Base-by-base conservation (phyloP, 2,329 filamentous ascomycete genomes). In the Rutstroemia sp. region DNA sequence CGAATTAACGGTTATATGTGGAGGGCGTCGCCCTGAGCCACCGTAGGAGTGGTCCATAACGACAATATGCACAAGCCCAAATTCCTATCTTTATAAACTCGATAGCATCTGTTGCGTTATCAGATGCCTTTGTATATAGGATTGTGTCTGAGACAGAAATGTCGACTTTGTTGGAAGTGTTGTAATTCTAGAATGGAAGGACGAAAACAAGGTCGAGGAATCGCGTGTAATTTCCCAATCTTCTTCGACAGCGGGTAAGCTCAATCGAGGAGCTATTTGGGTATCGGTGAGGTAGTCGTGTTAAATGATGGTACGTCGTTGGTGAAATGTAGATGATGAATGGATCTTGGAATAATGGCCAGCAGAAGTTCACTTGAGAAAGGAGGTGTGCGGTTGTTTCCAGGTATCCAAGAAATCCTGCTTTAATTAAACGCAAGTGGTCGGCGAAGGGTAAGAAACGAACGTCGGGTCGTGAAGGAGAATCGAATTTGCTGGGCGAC, bases 1-100 rank as follows among this genome's bases (percentile, higher is more conserved):
- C 25, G 81, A 84, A 66, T 86, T 86, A 61, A 87, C 75, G 57
- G 81, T 80, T 58, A 87, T 81, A 62, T 86, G 83, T 62, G 82
- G 82, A 60, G 78, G 73, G 44, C 62, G 61, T 47, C 51, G 53
- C 46, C 47, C 53, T 25, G 52, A 49, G 25, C 52, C 52, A 54
- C 46, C 42, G 9, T 51, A 55, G 5, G 53, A 55, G 39, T 55
- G 46, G 53, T 55, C 46, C 53, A 55, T 55, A 16, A 44, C 21
- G 46, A 55, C 27, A 27, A 38, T 38, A 25, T 47, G 27, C 41
- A 34, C 34, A 9, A 25, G 38, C 37, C 27, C 53, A 23, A 45
- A 34, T 38, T 37, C 30, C 8, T 34, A 55, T 44, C n/a, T 25
- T 44, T 50, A 44, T 37, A n/a, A 34, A n/a, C 19, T 14, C 25